Evolutionary conservation across 331 rosid genomes (phyloP), one percentile per base, ranked within the genome.

Genomic region (Saraca asoca): DNA sequence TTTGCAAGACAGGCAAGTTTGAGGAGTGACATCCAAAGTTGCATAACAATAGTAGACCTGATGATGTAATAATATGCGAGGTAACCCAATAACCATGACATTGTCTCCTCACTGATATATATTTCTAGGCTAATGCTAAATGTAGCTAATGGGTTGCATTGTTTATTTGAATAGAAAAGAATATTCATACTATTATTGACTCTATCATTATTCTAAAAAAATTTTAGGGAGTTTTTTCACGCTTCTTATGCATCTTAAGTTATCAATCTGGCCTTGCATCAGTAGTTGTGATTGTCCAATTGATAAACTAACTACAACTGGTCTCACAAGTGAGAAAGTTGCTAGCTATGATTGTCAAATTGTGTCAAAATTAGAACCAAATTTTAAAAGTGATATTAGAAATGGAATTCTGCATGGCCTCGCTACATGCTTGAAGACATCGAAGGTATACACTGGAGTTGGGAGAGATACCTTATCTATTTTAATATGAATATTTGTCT

Each of bases 11-110:
- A 20, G 76, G 73, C 46, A 78, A 73, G 83, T 68, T 73, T 76
- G 83, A 78, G 75, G 83, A 78, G 62, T 78, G 79, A 79, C 83
- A 78, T 64, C 83, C 73, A 49, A 78, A 78, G 73, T 57, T 78
- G 64, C 83, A 78, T 66, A 78, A 78, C 46, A 69, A 69, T 64
- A 68, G 73, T 63, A 78, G 73, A 64, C 83, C 76, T 12, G 79
- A 78, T 63, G 83, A 78, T 69, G 72, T 73, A 18, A 58, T 69
- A 68, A 69, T 78, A 68, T 78, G 76, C 34, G 79, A 78, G 82
- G 82, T 78, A 68, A 43, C 56, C 12, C 8, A 11, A 35, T 54
- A 44, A n/a, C 29, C 48, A 9, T 16, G 46, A 41, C 15, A 15
- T 42, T 64, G 14, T n/a, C 45, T 68, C 12, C 45, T 15, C 42